Evolutionary conservation across 106 monocot genomes (phyloP).

Genomic region (Platanthera zijinensis): DNA sequence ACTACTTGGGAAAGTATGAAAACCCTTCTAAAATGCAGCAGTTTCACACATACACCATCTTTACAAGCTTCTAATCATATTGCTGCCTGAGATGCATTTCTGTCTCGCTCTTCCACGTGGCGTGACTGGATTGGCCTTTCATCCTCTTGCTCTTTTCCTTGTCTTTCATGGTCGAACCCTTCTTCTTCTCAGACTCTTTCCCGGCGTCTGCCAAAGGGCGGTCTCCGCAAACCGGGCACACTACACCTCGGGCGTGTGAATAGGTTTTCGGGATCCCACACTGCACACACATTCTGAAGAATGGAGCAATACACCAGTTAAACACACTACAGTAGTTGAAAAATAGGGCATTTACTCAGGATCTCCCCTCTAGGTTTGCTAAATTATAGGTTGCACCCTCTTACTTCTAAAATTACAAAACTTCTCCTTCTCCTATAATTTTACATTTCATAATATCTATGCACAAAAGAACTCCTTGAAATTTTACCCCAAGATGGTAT

Average conservation of each 20-base stretch:
- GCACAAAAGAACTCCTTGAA: too few relatives aligned
- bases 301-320: neutral
- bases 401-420: too few relatives aligned
- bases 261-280: conserved; percentile 95
- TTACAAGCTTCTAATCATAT: conserved; percentile 38
- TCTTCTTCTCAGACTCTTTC: conserved; percentile 56
- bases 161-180: conserved; percentile 75
- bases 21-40: neutral
- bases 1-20: too few relatives aligned
- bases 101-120: conserved; percentile 94
- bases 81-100: conserved; percentile 93
- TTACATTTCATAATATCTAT: too few relatives aligned
- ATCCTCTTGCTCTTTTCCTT: conserved; percentile 97
- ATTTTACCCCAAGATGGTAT: too few relatives aligned
- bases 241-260: conserved; percentile 62
- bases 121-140: conserved; percentile 90
- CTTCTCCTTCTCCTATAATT: too few relatives aligned
- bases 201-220: conserved; percentile 46
- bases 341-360: too few relatives aligned
- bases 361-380: too few relatives aligned
- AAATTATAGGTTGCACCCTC: too few relatives aligned
- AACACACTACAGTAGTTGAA: neutral
- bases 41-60: neutral
- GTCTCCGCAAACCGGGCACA: conserved; percentile 79
- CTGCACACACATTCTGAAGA: conserved; percentile 69